Evolutionary conservation across 192 early-diverging fungal species (phyloP), one percentile per base, ranked within the genome.

Genomic region (Chytriomyces confervae): DNA sequence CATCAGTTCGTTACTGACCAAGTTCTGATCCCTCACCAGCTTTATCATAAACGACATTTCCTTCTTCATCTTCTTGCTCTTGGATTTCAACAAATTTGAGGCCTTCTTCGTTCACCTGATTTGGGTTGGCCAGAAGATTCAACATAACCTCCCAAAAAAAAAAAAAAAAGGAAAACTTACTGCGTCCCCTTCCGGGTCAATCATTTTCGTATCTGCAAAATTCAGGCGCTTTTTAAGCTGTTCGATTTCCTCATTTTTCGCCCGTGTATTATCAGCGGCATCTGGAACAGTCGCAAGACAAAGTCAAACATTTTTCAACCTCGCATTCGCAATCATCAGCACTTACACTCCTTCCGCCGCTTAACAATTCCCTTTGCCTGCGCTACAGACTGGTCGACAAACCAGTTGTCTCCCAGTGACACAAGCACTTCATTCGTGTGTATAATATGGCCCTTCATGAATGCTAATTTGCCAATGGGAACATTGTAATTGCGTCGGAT

Each of bases 401-500:
- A 98, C 91, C 92, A 97, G 84, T 96, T 95, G 63, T 95, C 95
- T n/a, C 96, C 96, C 48, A 98, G 81, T 48, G 93, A 80, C 0
- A 95, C 94, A 29, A 92, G 78, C 11, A 98, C 88, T 78, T 96
- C 95, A 76, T 98, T 98, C n/a, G 96, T 98, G 78, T 97, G 93
- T 36, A 96, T 83, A 3, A 98, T 61, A 50, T 92, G 86, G 36
- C 95, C 96, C 1, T 92, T 91, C 85, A 95, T 92, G 80, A 96
- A 98, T 0, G 96, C 96, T 36, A 94, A 61, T n/a, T 90, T 91
- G 0, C 95, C 94, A 18, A 96, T 80, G 0, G 94, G 96, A 1
- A 98, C 87, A 91, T 91, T 80, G 47, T 79, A 61, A 77, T 74
- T 46, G 78, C 76, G 7, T 2, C 11, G 13, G 7, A 23, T 63